A percentile compares a stretch with the other conserved stretches of the same genome.
These are phyloP conservation scores for Eragrostis curvula DNA, from an alignment of 176 grass and related monocot genomes.

Conservation along the genomic window DNA sequence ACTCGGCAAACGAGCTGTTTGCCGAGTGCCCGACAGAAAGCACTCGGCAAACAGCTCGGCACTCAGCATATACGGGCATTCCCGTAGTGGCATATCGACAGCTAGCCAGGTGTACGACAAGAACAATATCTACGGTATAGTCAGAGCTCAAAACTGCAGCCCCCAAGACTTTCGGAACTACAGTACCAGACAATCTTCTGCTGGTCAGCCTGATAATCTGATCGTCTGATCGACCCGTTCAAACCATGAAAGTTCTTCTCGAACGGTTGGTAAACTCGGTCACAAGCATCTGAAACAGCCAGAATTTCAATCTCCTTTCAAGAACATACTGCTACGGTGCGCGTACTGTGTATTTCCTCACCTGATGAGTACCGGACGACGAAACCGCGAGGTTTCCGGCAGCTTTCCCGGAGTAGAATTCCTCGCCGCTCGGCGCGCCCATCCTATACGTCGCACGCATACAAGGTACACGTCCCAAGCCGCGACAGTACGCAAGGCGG, in stretches of 20 bases:
- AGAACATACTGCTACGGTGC: no score
- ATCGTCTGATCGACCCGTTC: no score
- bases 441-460: not conserved
- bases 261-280: not conserved
- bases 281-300: not conserved
- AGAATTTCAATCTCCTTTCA: not conserved
- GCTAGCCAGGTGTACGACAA: no score
- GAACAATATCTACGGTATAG: not conserved
- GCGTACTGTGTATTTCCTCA: no score
- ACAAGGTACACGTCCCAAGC: not conserved
- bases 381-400: not conserved
- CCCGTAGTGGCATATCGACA: no score
- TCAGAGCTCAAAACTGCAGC: not conserved
- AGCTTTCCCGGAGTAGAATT: not conserved
- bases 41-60: no score
- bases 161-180: not conserved
- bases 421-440: not conserved
- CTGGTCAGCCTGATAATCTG: not conserved
- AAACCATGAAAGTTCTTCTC: not conserved
- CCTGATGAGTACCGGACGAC: no score
- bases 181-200: not conserved
- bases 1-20: no score
- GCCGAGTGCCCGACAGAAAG: no score
- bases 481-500: not conserved
- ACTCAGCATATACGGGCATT: no score